Evolutionary conservation across 352 stramenopile genomes (phyloP), one percentile per base, ranked within the genome.

Genomic region (Saprolegnia diclina): DNA sequence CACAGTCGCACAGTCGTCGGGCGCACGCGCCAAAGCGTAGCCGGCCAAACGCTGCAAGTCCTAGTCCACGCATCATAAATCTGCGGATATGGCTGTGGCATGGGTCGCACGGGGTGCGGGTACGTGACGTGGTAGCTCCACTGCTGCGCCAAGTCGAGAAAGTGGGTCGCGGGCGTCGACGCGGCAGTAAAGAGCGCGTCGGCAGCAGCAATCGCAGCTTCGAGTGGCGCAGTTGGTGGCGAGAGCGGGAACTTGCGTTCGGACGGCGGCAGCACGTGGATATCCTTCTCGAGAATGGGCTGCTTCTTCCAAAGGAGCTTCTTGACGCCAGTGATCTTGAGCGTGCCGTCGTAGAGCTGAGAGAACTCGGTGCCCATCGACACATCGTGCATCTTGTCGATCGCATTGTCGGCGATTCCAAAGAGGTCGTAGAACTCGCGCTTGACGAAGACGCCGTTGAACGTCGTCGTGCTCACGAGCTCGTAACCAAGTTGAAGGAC

Each of bases 291-390:
- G 16, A 56, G 5, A 38, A 78, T 76, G 21, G 73, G 71, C 13
- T 64, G 18, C n/a, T 76, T 65, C 40, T 78, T 76, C 85, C 85
- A 94, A 24, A 92, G 62, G 46, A 94, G 67, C 64, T 85, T 84
- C 65, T 91, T 91, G 68, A 77, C 83, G 13, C 85, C 85, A 62
- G 75, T 78, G 45, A 91, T 66, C 62, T 90, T 89, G 13, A 93
- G 56, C 3, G 83, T 89, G 45, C 85, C 85, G 73, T 94, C 85
- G 64, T 94, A 94, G 10, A 91, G 76, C 76, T 94, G 85, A 73
- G 89, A 94, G n/a, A 94, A 64, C 52, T 76, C 71, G 38, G 82
- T 92, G 40, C 74, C 79, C 83, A 92, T 94, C 29, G 80, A 76
- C 44, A 79, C 70, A 65, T 89, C 78, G 61, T 92, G 83, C 56